Conservation (phyloP, 2,329 filamentous ascomycete genomes). For the Trichoderma oligosporum region DNA sequence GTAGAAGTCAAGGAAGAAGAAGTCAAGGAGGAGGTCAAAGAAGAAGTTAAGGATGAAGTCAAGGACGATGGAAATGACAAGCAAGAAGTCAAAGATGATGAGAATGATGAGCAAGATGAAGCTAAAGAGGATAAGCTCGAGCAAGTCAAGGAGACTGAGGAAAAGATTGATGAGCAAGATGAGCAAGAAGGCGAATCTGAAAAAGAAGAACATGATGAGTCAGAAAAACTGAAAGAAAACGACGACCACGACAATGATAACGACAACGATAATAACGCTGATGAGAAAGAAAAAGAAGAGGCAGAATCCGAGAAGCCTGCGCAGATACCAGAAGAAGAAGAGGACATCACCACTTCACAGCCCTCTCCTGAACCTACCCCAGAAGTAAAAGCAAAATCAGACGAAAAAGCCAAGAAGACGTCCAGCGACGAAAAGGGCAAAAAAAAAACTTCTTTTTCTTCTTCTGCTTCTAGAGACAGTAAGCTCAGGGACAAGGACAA, state of each 20-base stretch:
- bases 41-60: not conserved
- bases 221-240: slow-evolving; percentile 28
- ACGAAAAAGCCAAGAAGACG: slow-evolving; percentile 7
- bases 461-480: slow-evolving; percentile 17
- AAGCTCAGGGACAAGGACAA: slow-evolving; percentile 23
- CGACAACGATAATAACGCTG: slow-evolving; percentile 27
- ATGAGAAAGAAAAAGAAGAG: slow-evolving; percentile 20
- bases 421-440: slow-evolving; percentile 14
- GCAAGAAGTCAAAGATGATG: slow-evolving; percentile 14
- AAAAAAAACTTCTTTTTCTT: slow-evolving; percentile 17
- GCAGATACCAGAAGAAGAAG: slow-evolving; percentile 3
- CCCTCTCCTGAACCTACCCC: slow-evolving; percentile 2
- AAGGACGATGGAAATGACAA: slow-evolving; percentile 18
- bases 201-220: slow-evolving; percentile 24
- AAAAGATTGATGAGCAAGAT: slow-evolving; percentile 15
- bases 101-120: slow-evolving; percentile 16
- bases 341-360: slow-evolving; percentile 2
- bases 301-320: slow-evolving; percentile 17
- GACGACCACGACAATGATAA: slow-evolving; percentile 30
- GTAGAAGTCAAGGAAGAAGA: slow-evolving; percentile 15
- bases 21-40: slow-evolving; percentile 19
- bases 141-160: slow-evolving; percentile 18
- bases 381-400: not conserved
- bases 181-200: slow-evolving; percentile 2
- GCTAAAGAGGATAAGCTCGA: slow-evolving; percentile 26